Percentiles rank a stretch among this genome's conserved stretches.
These are phyloP conservation scores for Aulographum hederae DNA, from an alignment of 2,329 filamentous ascomycete species.

Conservation along the genomic window DNA sequence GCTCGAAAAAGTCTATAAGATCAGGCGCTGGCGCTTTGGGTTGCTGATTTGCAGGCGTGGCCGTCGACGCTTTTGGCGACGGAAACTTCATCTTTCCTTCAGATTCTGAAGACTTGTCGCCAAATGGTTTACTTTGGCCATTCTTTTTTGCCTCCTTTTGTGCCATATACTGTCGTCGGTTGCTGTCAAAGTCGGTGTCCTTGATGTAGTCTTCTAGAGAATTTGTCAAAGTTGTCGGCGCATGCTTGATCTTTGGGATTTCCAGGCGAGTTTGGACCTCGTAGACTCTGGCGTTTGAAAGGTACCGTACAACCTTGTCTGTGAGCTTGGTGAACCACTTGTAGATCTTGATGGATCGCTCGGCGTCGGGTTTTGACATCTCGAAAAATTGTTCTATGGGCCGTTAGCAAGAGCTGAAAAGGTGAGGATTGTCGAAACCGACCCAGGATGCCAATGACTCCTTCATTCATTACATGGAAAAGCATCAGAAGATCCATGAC, in stretches of 20 bases:
- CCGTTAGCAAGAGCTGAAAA: constrained; percentile 9
- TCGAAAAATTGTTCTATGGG: constrained; percentile 82
- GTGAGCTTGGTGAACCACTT: constrained; percentile 83
- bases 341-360: constrained; percentile 82
- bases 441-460: constrained; percentile 93
- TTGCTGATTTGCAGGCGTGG: constrained; percentile 7
- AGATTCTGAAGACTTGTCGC: constrained; percentile 13
- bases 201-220: constrained; percentile 89
- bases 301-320: constrained; percentile 77
- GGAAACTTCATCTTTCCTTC: constrained; percentile 11
- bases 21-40: constrained; percentile 52
- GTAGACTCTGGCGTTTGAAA: constrained; percentile 72
- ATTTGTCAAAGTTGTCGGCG: constrained; percentile 74
- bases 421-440: too few species aligned
- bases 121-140: constrained; percentile 17
- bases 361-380: constrained; percentile 87
- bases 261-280: constrained; percentile 84
- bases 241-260: constrained; percentile 93
- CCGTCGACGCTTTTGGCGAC: constrained; percentile 21
- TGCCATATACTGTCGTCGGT: constrained; percentile 77
- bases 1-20: constrained; percentile 87
- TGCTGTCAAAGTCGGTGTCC: constrained; percentile 87
- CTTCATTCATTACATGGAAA: constrained; percentile 92
- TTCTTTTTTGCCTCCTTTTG: constrained; percentile 57
- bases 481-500: constrained; percentile 78